Percentiles rank a stretch among this genome's conserved stretches.
Evolutionary conservation across 2,329 filamentous ascomycete species (phyloP).

Genomic region (Shiraia sp.): DNA sequence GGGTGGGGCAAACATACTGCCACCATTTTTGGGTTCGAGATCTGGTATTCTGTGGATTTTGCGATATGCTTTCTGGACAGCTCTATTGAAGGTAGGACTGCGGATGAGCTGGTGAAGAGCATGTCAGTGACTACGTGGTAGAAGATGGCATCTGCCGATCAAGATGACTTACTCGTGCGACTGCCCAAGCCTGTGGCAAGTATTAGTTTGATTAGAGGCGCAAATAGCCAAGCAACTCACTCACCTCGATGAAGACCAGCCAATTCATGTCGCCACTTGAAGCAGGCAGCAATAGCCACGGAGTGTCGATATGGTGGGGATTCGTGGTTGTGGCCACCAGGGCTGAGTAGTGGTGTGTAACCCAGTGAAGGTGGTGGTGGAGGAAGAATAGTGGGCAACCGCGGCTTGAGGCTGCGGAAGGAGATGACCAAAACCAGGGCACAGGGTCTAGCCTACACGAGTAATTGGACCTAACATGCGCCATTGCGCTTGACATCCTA

Average conservation of each 20-base stretch:
- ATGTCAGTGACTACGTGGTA: neutral
- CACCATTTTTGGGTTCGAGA: constrained; percentile 38
- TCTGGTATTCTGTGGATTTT: constrained; percentile 53
- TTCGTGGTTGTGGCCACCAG: too few species aligned
- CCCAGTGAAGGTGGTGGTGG: too few species aligned
- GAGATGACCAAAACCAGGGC: neutral
- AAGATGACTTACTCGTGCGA: constrained; percentile 34
- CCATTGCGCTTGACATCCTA: too few species aligned
- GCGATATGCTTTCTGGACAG: constrained; percentile 55
- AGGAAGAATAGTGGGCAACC: constrained; percentile 2
- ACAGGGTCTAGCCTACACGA: constrained; percentile 1
- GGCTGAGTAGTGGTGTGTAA: too few species aligned
- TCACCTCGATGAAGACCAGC: constrained; percentile 39
- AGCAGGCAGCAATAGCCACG: constrained; percentile 2
- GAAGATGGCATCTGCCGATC: neutral
- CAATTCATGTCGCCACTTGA: constrained; percentile 8
- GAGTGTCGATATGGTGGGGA: neutral
- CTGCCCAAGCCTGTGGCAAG: constrained; percentile 42
- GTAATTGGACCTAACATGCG: neutral
- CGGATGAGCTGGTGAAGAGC: constrained; percentile 50
- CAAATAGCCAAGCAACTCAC: constrained; percentile 8
- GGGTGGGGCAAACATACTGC: constrained; percentile 50
- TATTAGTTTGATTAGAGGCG: constrained; percentile 19
- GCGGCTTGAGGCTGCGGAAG: constrained; percentile 10
- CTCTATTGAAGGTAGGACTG: constrained; percentile 59